These are phyloP conservation scores for Capsella bursapastoris DNA, from an alignment of 345 rosid species.

Conservation along the genomic window DNA sequence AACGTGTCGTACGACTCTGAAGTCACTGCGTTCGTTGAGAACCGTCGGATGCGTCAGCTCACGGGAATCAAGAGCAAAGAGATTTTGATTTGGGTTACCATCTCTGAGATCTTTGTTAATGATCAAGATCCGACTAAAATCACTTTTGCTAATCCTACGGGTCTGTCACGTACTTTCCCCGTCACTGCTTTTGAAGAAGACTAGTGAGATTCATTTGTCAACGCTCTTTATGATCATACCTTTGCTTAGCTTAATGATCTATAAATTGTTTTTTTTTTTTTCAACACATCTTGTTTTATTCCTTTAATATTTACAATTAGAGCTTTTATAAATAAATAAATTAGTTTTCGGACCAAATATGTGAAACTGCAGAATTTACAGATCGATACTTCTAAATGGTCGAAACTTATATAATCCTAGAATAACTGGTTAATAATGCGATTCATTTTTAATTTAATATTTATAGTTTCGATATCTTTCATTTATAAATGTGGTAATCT, in stretches of 20 bases:
- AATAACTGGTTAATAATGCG: no score
- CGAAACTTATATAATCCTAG: no score
- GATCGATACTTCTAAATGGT: no score
- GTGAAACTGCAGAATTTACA: no score
- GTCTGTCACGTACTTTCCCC: slow-evolving; percentile 61
- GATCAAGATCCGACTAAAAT: slow-evolving; percentile 47
- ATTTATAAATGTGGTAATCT: no score
- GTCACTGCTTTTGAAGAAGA: slow-evolving; percentile 55
- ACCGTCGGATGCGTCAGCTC: slow-evolving; percentile 52
- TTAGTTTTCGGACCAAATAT: no score
- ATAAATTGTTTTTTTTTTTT: no score
- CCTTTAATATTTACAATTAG: no score
- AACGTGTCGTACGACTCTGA: slow-evolving; percentile 58
- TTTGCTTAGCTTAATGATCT: neutral
- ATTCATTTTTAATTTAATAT: no score
- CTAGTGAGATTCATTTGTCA: slow-evolving; percentile 18
- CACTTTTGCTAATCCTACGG: slow-evolving; percentile 51
- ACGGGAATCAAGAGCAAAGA: slow-evolving; percentile 66
- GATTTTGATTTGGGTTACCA: slow-evolving; percentile 60
- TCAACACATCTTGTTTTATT: no score
- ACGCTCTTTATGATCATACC: neutral
- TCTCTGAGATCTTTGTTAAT: slow-evolving; percentile 55
- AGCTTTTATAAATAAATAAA: no score
- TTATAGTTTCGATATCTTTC: no score
- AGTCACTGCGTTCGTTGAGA: slow-evolving; percentile 58